Conservation (phyloP, 75 land plant genomes). For the Cryptomeria japonica region DNA sequence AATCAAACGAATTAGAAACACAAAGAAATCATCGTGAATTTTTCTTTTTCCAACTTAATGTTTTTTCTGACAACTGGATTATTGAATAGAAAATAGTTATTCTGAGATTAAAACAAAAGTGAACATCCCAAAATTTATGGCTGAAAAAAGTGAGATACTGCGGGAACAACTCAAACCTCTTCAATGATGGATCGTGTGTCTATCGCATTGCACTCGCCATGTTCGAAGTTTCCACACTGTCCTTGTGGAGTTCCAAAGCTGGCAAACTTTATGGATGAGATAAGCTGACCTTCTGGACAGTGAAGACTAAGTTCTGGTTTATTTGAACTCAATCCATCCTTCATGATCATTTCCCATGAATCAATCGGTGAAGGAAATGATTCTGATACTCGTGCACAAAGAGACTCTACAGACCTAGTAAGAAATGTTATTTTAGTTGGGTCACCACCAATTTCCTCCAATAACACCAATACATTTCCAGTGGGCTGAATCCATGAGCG, state of each 20-base stretch:
- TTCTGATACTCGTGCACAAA: slow-evolving; percentile 47
- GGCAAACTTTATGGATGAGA: slow-evolving; percentile 37
- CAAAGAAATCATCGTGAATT: not conserved
- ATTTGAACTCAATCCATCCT: not conserved
- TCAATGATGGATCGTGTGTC: slow-evolving; percentile 17
- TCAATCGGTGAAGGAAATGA: slow-evolving; percentile 48
- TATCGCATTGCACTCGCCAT: slow-evolving; percentile 38
- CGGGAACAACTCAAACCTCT: slow-evolving; percentile 26
- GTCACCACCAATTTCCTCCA: slow-evolving; percentile 62
- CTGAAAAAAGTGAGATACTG: not conserved
- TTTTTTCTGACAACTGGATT: not conserved
- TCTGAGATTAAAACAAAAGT: not conserved
- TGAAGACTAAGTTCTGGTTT: slow-evolving; percentile 44
- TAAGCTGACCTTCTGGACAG: slow-evolving; percentile 32
- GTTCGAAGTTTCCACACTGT: slow-evolving; percentile 38
- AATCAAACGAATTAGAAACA: not conserved
- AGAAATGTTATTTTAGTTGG: slow-evolving; percentile 35
- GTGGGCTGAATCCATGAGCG: slow-evolving; percentile 35
- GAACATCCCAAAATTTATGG: not conserved
- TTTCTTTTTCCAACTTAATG: no score
- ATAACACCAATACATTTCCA: slow-evolving; percentile 41
- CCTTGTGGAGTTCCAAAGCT: slow-evolving; percentile 63
- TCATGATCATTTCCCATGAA: slow-evolving; percentile 19
- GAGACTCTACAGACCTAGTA: slow-evolving; percentile 29
- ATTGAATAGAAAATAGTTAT: not conserved